Evolutionary conservation across 805 yeast species (phyloP), one percentile per base, ranked within the genome.

Genomic region (Ogataea dorogensis): DNA sequence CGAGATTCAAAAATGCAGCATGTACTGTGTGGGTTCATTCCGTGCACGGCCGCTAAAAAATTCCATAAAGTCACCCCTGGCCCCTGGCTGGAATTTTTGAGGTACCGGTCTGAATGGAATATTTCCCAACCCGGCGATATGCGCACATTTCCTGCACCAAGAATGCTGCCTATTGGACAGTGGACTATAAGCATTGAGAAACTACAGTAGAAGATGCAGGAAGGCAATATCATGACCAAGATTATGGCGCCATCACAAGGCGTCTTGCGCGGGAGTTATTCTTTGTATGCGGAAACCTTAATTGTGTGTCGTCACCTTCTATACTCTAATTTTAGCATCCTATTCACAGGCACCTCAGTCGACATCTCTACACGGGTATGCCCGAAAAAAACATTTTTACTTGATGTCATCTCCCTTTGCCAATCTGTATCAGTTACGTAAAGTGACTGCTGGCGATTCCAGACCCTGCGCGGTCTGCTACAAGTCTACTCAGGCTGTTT

Each of bases 381-480:
- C n/a, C n/a, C n/a, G n/a, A n/a, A n/a, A n/a, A n/a, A n/a, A n/a
- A n/a, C n/a, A n/a, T n/a, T n/a, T n/a, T n/a, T n/a, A 8, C 14
- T 18, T 28, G 14, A 36, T 36, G 25, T 28, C 43, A 10, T 19
- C 32, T 7, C 63, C 64, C 7, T 61, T 61, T 35, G 38, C 33
- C 4, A 58, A 61, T 29, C 33, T 54, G 4, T 75, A 77, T 50
- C 54, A 46, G 9, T 45, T 63, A 20, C 59, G 72, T 31, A 58
- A 57, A 34, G 81, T 71, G 8, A 66, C 74, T 1, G 61, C 54
- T 1, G 37, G 50, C 3, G 71, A 68, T 36, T 36, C 68, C 17
- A 70, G 63, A 44, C 53, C 81, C 2, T 77, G 83, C 50, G 44
- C 42, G 14, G 53, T 75, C 10, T 77, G 83, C 58, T 75, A 59